Evolutionary conservation across 1,284 basidiomycete genomes (phyloP).

Genomic region (Pyrrhoderma lamaoense): DNA sequence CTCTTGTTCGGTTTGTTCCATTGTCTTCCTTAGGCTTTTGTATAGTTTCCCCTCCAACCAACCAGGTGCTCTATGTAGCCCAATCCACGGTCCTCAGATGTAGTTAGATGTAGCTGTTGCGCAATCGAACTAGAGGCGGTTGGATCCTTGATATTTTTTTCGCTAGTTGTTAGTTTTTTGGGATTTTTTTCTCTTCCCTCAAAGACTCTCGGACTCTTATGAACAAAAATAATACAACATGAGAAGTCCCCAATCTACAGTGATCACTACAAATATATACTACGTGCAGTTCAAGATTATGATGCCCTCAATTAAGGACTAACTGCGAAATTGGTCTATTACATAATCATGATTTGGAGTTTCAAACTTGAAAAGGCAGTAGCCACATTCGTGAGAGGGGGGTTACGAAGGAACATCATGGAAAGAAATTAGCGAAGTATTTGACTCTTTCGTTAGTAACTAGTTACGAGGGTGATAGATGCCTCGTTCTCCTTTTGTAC

Average conservation of each 20-base stretch:
- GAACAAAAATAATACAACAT: too few species aligned
- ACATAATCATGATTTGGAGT: neutral
- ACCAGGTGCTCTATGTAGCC: neutral
- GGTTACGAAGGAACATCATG: neutral
- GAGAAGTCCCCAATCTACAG: too few species aligned
- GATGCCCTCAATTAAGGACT: too few species aligned
- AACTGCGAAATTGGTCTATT: too few species aligned
- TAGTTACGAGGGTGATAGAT: neutral
- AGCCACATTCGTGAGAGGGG: neutral
- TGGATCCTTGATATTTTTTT: slow-evolving; percentile 8
- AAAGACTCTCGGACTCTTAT: neutral
- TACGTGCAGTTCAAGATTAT: too few species aligned
- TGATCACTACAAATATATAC: too few species aligned
- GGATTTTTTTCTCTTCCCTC: neutral
- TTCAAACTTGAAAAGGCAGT: neutral
- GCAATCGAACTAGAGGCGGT: slow-evolving; percentile 17
- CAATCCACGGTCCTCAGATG: neutral
- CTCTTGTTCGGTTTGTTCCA: neutral
- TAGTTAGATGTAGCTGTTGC: slow-evolving; percentile 3
- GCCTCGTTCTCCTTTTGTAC: too few species aligned
- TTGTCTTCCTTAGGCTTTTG: neutral
- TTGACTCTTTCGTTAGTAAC: neutral
- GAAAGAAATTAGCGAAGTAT: neutral
- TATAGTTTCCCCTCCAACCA: neutral
- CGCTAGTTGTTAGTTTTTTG: too few species aligned